Evolutionary conservation across 2,329 filamentous ascomycete genomes (phyloP).

Genomic region (Cladophialophora psammophila): DNA sequence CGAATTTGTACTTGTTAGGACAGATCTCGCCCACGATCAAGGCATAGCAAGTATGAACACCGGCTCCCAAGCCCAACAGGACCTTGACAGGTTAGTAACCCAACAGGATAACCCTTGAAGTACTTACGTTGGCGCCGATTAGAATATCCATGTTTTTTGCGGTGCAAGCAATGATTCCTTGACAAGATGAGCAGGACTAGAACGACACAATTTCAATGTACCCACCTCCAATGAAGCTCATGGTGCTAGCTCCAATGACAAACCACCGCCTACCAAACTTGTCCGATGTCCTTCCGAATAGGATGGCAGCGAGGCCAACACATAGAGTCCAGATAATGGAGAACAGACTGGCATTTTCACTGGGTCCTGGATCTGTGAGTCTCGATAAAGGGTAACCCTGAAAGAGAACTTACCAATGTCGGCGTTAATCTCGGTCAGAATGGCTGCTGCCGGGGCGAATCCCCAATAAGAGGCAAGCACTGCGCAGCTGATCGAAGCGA

Average conservation of each 20-base stretch:
- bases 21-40: slow-evolving; percentile 24
- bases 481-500: no score
- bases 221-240: slow-evolving; percentile 28
- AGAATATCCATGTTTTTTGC: slow-evolving; percentile 45
- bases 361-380: no score
- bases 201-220: no score
- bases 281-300: slow-evolving; percentile 32
- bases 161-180: slow-evolving; percentile 43
- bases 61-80: slow-evolving; percentile 19
- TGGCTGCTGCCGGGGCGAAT: slow-evolving; percentile 34
- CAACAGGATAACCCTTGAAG: no score
- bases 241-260: slow-evolving; percentile 14
- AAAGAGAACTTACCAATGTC: no score
- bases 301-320: slow-evolving; percentile 19
- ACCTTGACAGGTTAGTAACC: no score
- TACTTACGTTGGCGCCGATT: slow-evolving; percentile 42
- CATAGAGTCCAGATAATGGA: slow-evolving; percentile 31
- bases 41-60: slow-evolving; percentile 27
- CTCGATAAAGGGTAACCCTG: no score
- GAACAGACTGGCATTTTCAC: slow-evolving; percentile 25
- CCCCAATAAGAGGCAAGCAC: slow-evolving; percentile 14
- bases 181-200: no score
- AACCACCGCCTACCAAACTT: slow-evolving; percentile 32
- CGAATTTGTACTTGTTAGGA: background rate
- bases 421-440: slow-evolving; percentile 25